Evolutionary conservation across 495 filamentous ascomycete genomes (phyloP).

Genomic region (Astrocystis sublimbata): DNA sequence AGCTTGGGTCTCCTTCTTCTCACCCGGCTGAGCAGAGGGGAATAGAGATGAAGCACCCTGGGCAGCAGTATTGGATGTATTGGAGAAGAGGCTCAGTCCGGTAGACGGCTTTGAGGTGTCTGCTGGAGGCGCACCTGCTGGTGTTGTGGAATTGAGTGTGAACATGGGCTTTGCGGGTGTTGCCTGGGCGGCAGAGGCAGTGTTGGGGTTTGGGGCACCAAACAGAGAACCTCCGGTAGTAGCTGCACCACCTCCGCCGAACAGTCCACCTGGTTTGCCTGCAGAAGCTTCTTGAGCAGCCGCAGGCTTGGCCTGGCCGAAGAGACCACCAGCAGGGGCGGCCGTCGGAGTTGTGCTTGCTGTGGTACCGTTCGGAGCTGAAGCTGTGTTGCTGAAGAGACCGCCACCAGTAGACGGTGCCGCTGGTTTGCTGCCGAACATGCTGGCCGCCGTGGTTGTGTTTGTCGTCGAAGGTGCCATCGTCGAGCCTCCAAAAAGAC

Average conservation of each 20-base stretch:
- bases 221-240: constrained; percentile 40
- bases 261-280: constrained; percentile 40
- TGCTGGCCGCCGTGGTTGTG: too few relatives aligned
- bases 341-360: constrained; percentile 43
- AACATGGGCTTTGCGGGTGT: constrained; percentile 46
- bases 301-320: constrained; percentile 21
- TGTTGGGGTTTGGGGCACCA: constrained; percentile 41
- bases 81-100: constrained; percentile 20
- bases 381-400: constrained; percentile 42
- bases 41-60: constrained; percentile 22
- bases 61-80: constrained; percentile 22
- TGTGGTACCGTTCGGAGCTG: constrained; percentile 30
- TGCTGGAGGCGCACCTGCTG: constrained; percentile 61
- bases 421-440: constrained; percentile 30
- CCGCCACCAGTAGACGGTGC: constrained; percentile 21
- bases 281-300: constrained; percentile 27
- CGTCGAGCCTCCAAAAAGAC: constrained; percentile 38
- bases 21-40: constrained; percentile 20
- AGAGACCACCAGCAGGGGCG: constrained; percentile 20
- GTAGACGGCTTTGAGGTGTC: constrained; percentile 24
- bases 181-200: constrained; percentile 26
- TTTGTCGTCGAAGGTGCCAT: constrained; percentile 21
- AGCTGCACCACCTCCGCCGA: constrained; percentile 38
- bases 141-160: constrained; percentile 60
- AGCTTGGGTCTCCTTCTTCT: constrained; percentile 23